Evolutionary conservation across 1,139 yeast genomes (phyloP).

Genomic region (Hansenula lynferdii): DNA sequence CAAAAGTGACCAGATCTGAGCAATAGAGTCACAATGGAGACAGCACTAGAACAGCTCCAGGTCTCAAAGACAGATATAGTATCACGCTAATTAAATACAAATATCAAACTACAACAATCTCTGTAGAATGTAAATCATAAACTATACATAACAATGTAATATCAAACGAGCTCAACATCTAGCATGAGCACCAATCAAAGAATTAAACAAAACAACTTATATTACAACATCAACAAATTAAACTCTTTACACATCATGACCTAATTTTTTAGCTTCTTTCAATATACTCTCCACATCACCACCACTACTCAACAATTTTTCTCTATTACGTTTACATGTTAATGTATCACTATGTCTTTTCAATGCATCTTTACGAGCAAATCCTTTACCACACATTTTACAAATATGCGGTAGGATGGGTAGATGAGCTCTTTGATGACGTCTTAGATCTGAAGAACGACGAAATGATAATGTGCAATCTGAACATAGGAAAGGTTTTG

Average conservation of each 20-base stretch:
- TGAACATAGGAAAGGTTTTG: slow-evolving; percentile 23
- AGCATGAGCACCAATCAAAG: background rate
- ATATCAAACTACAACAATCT: too few species aligned
- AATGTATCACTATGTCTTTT: slow-evolving; percentile 69
- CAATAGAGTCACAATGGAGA: too few species aligned
- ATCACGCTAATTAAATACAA: too few species aligned
- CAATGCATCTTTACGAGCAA: slow-evolving; percentile 77
- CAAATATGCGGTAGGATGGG: slow-evolving; percentile 57
- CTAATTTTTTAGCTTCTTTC: slow-evolving; percentile 1
- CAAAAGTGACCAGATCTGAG: too few species aligned
- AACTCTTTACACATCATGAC: background rate
- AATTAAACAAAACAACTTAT: background rate
- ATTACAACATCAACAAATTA: background rate
- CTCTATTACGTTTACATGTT: slow-evolving; percentile 67
- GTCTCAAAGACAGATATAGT: too few species aligned
- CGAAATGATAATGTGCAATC: slow-evolving; percentile 53
- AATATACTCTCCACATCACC: slow-evolving; percentile 20
- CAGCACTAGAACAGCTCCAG: too few species aligned
- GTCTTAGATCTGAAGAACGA: slow-evolving; percentile 57
- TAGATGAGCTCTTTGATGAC: slow-evolving; percentile 60
- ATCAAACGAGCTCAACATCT: too few species aligned
- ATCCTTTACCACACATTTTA: slow-evolving; percentile 71
- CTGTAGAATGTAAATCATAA: too few species aligned
- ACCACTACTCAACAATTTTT: slow-evolving; percentile 32
- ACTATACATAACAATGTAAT: too few species aligned